phyloP scores from a whole-genome alignment of 257 asterid species.

The Forsythia suspensa region DNA sequence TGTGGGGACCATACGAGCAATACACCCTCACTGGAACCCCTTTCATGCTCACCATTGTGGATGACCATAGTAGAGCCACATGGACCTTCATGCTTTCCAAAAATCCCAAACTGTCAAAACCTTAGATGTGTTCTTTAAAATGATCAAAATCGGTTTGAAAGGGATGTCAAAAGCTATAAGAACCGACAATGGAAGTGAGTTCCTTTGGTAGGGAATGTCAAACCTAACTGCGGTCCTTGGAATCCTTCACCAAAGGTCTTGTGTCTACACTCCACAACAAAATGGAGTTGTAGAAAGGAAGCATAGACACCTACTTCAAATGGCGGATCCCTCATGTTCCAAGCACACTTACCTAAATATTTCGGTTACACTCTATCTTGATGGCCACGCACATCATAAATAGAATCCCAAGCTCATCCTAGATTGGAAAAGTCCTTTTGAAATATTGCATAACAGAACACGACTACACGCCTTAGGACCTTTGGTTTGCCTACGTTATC shows the following conservation, averaged over 20 bases:
- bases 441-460: too few relatives aligned
- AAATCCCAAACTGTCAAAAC: background rate
- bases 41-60: background rate
- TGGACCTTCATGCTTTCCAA: background rate
- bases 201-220: background rate
- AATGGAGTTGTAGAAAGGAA: background rate
- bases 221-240: background rate
- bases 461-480: too few relatives aligned
- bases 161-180: background rate
- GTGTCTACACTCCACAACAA: background rate
- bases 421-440: too few relatives aligned
- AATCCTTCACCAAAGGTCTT: background rate
- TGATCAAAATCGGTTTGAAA: background rate
- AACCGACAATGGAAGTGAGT: background rate
- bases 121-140: too few relatives aligned
- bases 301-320: background rate
- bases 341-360: background rate
- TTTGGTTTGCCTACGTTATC: too few relatives aligned
- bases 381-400: background rate
- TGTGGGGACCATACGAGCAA: background rate
- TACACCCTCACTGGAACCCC: background rate
- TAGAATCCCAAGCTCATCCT: background rate
- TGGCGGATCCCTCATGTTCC: background rate
- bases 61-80: background rate
- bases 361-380: background rate